Evolutionary conservation across 129 eudicot species (phyloP), one percentile per base, ranked within the genome.

Genomic region (Glebionis coronaria): DNA sequence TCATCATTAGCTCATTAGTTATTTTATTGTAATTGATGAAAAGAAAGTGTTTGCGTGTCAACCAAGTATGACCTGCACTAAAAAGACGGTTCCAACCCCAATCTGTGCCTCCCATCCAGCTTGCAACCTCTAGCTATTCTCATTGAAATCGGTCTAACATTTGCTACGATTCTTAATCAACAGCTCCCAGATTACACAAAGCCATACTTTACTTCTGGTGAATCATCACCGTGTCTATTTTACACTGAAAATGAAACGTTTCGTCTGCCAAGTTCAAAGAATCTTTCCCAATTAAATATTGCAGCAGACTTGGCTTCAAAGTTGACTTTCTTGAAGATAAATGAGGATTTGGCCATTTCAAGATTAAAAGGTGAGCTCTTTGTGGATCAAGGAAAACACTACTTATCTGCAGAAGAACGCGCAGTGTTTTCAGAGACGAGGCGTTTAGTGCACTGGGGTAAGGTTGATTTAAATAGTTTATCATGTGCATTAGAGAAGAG

Each of bases 101-200:
- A 35, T 35, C 42, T 52, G 19, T 23, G 15, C 29, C 16, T 9
- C 14, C 35, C 42, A 44, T 28, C 4, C 40, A 23, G n/a, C 31
- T 46, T 65, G 45, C 70, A 55, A 47, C 25, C 45, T 66, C 10
- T 51, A 16, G 25, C 16, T 51, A 46, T 35, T 35, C 42, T 35
- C 42, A 35, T 35, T 35, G 42, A 7, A 38, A 35, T 44, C 55
- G 18, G 19, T 60, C 70, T 56, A 61, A 63, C 25, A 12, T 46
- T 52, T 70, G 67, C 49, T 63, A 54, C 4, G 2, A n/a, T 25
- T 7, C 38, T 7, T 35, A 9, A 38, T 12, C 61, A 27, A 46
- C 76, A 91, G 97, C 81, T 86, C 27, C 99, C 99, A 3, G 91
- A 86, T 63, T 16, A 47, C 49, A 57, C 84, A 23, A 81, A 69